A percentile compares a stretch with the other conserved stretches of the same genome.
These are phyloP conservation scores for Dichomitus squalens DNA, from an alignment of 1,284 basidiomycete genomes.

Conservation along the genomic window DNA sequence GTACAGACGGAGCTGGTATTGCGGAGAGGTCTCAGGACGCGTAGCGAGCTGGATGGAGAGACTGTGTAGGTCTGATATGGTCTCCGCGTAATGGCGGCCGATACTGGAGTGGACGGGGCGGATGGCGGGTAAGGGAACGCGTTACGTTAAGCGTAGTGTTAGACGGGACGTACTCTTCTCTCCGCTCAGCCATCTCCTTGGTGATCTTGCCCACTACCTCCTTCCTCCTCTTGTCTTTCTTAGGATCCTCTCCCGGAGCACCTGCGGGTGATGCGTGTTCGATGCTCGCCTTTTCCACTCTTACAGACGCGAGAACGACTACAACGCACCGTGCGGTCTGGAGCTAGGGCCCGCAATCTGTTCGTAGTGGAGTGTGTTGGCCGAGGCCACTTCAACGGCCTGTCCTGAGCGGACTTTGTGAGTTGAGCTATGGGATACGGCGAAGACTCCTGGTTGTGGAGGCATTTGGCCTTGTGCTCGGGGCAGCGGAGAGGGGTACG, in stretches of 20 bases:
- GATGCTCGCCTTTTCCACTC: background rate
- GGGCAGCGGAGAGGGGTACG: background rate
- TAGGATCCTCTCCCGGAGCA: constrained; percentile 40
- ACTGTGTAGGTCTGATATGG: constrained; percentile 54
- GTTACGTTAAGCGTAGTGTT: constrained; percentile 1
- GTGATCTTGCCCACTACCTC: constrained; percentile 67
- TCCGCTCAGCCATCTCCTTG: constrained; percentile 69
- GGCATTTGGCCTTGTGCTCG: constrained; percentile 32
- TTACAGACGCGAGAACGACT: background rate
- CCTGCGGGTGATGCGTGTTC: constrained; percentile 8
- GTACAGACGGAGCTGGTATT: constrained; percentile 70
- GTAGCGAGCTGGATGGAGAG: constrained; percentile 62
- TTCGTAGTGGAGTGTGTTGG: constrained; percentile 34
- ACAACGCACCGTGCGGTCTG: constrained; percentile 39
- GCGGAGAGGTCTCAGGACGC: constrained; percentile 60
- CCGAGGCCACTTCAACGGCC: constrained; percentile 24
- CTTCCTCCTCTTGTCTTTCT: constrained; percentile 64
- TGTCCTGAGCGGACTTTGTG: constrained; percentile 40
- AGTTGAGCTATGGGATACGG: constrained; percentile 46
- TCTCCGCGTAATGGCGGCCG: constrained; percentile 53
- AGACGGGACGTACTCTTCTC: constrained; percentile 62
- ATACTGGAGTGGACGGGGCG: constrained; percentile 37
- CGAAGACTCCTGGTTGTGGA: constrained; percentile 55
- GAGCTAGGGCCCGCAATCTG: constrained; percentile 42
- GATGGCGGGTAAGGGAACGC: background rate